These are phyloP conservation scores for Penicillium griseofulvum DNA, from an alignment of 2,329 filamentous ascomycete genomes.

Conservation along the genomic window DNA sequence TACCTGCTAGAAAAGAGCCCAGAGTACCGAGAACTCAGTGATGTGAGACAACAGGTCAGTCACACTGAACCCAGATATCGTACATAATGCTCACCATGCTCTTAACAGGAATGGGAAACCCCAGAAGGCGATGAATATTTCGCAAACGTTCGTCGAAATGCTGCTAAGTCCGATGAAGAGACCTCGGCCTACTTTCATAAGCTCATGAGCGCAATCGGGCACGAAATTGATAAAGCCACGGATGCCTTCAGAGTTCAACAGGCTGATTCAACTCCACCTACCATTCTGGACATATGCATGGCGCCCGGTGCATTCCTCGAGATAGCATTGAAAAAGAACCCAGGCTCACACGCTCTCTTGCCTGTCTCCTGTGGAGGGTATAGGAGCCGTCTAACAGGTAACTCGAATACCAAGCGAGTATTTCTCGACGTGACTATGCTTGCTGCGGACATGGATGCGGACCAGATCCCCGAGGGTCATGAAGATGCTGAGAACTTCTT, in stretches of 20 bases:
- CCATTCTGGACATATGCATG: constrained; percentile 55
- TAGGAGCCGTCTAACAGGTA: background rate
- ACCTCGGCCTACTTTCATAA: background rate
- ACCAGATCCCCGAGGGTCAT: constrained; percentile 20
- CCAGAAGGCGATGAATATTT: background rate
- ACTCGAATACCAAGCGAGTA: constrained; percentile 11
- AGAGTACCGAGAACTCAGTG: background rate
- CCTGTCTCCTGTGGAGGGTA: background rate
- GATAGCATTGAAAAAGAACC: constrained; percentile 39
- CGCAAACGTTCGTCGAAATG: background rate
- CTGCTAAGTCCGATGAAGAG: background rate
- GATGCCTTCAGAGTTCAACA: constrained; percentile 11
- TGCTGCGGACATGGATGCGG: constrained; percentile 44
- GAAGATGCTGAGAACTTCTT: constrained; percentile 26
- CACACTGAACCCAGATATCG: background rate
- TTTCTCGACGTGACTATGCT: constrained; percentile 54
- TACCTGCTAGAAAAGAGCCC: background rate
- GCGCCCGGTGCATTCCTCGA: constrained; percentile 55
- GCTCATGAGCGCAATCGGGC: background rate
- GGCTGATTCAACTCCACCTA: background rate
- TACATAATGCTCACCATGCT: background rate
- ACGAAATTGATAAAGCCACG: background rate
- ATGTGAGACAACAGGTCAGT: background rate
- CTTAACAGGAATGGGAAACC: background rate
- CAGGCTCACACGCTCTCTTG: constrained; percentile 24